Base-by-base conservation (phyloP, 345 rosid species). In the Lumnitzera racemosa region DNA sequence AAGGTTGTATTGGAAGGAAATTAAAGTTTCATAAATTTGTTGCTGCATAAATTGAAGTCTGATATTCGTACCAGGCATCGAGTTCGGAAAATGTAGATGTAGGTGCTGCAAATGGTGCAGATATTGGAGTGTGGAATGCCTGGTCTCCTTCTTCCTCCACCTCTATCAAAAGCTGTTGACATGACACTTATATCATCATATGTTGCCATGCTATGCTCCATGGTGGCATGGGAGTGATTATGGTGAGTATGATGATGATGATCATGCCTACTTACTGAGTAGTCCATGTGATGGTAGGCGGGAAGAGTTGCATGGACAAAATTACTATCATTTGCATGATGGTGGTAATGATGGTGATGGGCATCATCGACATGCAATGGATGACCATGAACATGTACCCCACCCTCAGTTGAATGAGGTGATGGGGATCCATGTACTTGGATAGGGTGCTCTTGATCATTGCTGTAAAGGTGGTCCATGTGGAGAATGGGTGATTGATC, bases 91-190 rank as follows among this genome's bases (percentile, higher is more conserved):
- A 80, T 70, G 61, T 85, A 82, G 49, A 73, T 70, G 57, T 70
- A 80, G 67, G 76, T 75, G n/a, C 68, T 57, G 72, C 91, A 85
- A 24, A 82, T 25, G 63, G 88, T 72, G 70, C 91, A 85, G 41
- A 85, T 77, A 48, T 82, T 85, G 70, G 86, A 76, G 74, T 85
- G 88, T 46, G 91, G 91, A 59, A 82, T 76, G 50, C 88, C 91
- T 1, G 88, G 78, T 1, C 84, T 78, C 24, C 81, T 78, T 55
- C 79, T 70, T 3, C 59, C 71, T 61, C 61, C 59, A 4, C 53
- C 64, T 13, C 65, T 75, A 8, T 15, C 29, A 0, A 81, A 76
- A 49, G 68, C 76, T 72, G 56, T 70, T 71, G 76, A 73, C 70
- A 57, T 64, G 6, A 56, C 64, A 61, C 82, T 80, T 15, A 24